These are phyloP conservation scores for Dendrobium chrysotoxum DNA, from an alignment of 106 monocot species.

Conservation along the genomic window DNA sequence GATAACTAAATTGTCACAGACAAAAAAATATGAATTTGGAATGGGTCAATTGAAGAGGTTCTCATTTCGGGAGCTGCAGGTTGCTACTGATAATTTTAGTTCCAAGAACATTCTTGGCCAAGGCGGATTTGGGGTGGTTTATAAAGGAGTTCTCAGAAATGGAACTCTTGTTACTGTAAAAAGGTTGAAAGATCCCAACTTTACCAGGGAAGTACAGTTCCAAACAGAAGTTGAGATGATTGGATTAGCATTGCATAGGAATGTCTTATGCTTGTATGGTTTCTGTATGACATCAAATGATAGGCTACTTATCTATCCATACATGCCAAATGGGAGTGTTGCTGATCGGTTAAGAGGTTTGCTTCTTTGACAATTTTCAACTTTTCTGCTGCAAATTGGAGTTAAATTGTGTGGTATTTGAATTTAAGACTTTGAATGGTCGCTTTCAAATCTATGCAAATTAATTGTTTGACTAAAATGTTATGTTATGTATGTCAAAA, in stretches of 20 bases:
- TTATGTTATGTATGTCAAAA: no score
- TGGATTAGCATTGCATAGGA: constrained; percentile 88
- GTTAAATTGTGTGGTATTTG: no score
- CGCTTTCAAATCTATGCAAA: no score
- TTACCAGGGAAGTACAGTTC: constrained; percentile 88
- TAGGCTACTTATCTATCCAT: constrained; percentile 86
- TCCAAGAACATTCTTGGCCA: constrained; percentile 85
- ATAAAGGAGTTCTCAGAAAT: constrained; percentile 73
- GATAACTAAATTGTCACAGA: constrained; percentile 27
- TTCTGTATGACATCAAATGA: constrained; percentile 91
- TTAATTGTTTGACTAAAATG: background rate
- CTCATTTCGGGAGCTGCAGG: constrained; percentile 68
- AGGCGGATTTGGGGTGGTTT: constrained; percentile 92
- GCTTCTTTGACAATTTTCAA: background rate
- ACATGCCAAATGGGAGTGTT: constrained; percentile 96
- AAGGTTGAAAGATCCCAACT: constrained; percentile 82
- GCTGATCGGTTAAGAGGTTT: constrained; percentile 91
- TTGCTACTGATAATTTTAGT: constrained; percentile 75
- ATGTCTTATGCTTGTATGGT: constrained; percentile 74
- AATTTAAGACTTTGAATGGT: no score
- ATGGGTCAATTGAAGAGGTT: constrained; percentile 87
- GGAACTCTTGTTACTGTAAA: constrained; percentile 75
- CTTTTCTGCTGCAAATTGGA: background rate
- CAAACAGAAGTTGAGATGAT: constrained; percentile 99
- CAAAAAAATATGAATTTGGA: constrained; percentile 57